A percentile compares a stretch with the other conserved stretches of the same genome.
Evolutionary conservation across 345 rosid genomes (phyloP).

Genomic region (Salix exigua): DNA sequence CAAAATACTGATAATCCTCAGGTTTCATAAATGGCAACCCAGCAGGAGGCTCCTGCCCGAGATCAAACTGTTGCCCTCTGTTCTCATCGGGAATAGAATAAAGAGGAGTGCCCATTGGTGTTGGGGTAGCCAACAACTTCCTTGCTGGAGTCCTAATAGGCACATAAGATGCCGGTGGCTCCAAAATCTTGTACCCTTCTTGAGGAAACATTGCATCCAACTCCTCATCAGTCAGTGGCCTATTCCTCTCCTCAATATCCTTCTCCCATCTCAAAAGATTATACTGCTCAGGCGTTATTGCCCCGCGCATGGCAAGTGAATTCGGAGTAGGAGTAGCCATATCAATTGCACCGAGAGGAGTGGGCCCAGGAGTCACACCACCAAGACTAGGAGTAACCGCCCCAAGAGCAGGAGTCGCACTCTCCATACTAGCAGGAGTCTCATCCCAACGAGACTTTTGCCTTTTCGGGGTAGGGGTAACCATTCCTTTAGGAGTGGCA

Average conservation of each 20-base stretch:
- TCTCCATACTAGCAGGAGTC: slow-evolving; percentile 95
- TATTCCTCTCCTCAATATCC: slow-evolving; percentile 97
- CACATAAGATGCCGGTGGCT: slow-evolving; percentile 90
- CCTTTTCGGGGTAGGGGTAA: slow-evolving; percentile 82
- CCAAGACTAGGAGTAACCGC: slow-evolving; percentile 85
- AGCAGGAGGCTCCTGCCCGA: slow-evolving; percentile 82
- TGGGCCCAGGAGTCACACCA: slow-evolving; percentile 69
- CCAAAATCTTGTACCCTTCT: slow-evolving; percentile 91
- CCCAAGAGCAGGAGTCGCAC: slow-evolving; percentile 91
- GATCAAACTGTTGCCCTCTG: slow-evolving; percentile 95
- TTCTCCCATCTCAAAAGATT: slow-evolving; percentile 95
- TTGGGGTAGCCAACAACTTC: slow-evolving; percentile 81
- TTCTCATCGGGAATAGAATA: slow-evolving; percentile 86
- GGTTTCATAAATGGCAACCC: slow-evolving; percentile 97
- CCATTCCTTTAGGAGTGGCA: slow-evolving; percentile 79
- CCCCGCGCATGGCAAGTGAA: slow-evolving; percentile 59
- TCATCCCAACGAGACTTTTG: slow-evolving; percentile 99
- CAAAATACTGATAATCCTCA: slow-evolving; percentile 94
- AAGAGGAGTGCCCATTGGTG: slow-evolving; percentile 86
- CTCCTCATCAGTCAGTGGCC: slow-evolving; percentile 95
- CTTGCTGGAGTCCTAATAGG: slow-evolving; percentile 93
- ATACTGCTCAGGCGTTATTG: slow-evolving; percentile 85
- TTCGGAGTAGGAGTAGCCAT: slow-evolving; percentile 90
- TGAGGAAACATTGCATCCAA: slow-evolving; percentile 90
- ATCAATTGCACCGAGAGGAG: slow-evolving; percentile 83